These are phyloP conservation scores for Fusarium bactridioides DNA, from an alignment of 2,329 filamentous ascomycete genomes.

Conservation along the genomic window DNA sequence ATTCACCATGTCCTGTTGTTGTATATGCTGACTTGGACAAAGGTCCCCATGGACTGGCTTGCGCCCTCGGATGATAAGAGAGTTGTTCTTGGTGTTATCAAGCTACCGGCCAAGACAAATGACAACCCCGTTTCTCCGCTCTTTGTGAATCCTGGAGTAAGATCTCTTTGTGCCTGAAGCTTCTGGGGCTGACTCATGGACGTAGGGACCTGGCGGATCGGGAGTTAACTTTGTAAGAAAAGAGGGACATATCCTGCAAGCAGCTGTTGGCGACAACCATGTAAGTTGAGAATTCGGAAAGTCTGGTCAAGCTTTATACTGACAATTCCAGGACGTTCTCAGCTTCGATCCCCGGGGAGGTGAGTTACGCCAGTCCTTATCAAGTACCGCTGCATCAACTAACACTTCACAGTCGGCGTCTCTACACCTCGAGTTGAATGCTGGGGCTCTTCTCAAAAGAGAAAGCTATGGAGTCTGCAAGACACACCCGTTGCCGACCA, in stretches of 20 bases:
- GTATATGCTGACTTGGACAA: neutral
- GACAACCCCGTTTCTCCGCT: conserved; percentile 41
- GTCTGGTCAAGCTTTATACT: neutral
- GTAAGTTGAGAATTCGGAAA: conserved; percentile 41
- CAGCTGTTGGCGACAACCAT: conserved; percentile 56
- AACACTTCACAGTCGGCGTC: conserved; percentile 49
- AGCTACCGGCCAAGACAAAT: conserved; percentile 44
- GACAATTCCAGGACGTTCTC: conserved; percentile 52
- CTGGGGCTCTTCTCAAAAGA: conserved; percentile 54
- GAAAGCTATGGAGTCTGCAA: conserved; percentile 54
- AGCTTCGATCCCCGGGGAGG: conserved; percentile 60
- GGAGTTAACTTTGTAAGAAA: conserved; percentile 49
- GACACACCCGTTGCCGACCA: conserved; percentile 57
- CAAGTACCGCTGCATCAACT: neutral
- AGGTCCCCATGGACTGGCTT: conserved; percentile 50
- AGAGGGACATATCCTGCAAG: conserved; percentile 48
- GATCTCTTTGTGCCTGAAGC: neutral
- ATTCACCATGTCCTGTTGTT: neutral
- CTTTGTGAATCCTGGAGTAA: conserved; percentile 48
- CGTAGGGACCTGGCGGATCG: conserved; percentile 58
- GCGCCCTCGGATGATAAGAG: conserved; percentile 39
- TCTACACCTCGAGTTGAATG: conserved; percentile 61
- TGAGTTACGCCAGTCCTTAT: conserved; percentile 19
- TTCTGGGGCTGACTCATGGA: neutral
- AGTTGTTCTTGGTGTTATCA: conserved; percentile 46